These are phyloP conservation scores for Haberlea rhodopensis DNA, from an alignment of 257 asterid species.

Conservation along the genomic window DNA sequence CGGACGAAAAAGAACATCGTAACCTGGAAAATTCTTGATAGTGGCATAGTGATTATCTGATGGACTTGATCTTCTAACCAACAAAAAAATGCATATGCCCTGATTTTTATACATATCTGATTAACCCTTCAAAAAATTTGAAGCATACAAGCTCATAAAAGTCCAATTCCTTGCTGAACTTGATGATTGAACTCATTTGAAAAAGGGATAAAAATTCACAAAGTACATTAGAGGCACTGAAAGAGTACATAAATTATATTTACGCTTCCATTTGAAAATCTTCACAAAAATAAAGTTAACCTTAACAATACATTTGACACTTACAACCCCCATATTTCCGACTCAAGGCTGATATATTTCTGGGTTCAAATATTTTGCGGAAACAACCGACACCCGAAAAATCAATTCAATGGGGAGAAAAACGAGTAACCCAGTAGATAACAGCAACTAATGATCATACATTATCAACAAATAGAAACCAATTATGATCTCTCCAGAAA, in stretches of 20 bases:
- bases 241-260: not conserved
- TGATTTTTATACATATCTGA: not conserved
- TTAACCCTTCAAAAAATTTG: not conserved
- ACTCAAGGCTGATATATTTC: conserved; percentile 7
- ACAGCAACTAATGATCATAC: conserved; percentile 11
- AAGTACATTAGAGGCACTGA: not conserved
- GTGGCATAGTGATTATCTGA: too few relatives aligned
- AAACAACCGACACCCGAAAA: conserved; percentile 5
- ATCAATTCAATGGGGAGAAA: conserved; percentile 6
- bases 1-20: too few relatives aligned
- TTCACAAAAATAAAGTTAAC: not conserved
- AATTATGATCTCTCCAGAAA: conserved; percentile 2
- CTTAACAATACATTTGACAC: not conserved
- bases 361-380: conserved; percentile 8
- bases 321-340: not conserved
- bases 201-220: not conserved
- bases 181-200: not conserved
- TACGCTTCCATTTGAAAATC: not conserved
- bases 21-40: too few relatives aligned
- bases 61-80: not conserved
- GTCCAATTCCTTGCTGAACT: not conserved
- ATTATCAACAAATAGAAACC: conserved; percentile 10
- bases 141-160: not conserved
- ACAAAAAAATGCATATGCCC: not conserved
- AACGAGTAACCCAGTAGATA: conserved; percentile 7